Evolutionary conservation across 2,329 filamentous ascomycete species (phyloP).

Genomic region (Aureobasidium mangrovei): DNA sequence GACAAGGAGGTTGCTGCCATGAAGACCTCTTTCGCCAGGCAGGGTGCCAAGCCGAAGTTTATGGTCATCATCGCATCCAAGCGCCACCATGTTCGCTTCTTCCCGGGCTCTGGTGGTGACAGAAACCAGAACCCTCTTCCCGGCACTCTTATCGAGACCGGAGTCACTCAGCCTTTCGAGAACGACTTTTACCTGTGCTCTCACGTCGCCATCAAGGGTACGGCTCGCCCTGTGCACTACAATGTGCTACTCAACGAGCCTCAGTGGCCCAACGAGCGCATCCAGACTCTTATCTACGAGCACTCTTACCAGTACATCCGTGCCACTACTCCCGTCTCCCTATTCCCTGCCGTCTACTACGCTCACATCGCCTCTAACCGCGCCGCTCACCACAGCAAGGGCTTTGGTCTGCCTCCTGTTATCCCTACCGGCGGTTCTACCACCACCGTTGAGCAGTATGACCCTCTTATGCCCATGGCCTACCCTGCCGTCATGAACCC

Average conservation of each 20-base stretch:
- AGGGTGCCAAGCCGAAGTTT: slow-evolving; percentile 50
- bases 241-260: slow-evolving; percentile 80
- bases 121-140: slow-evolving; percentile 74
- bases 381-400: slow-evolving; percentile 63
- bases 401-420: slow-evolving; percentile 21
- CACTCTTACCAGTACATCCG: slow-evolving; percentile 90
- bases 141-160: slow-evolving; percentile 77
- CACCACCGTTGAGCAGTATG: slow-evolving; percentile 14
- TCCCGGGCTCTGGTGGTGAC: slow-evolving; percentile 58
- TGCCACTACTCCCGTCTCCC: slow-evolving; percentile 83
- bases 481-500: slow-evolving; percentile 32
- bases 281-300: slow-evolving; percentile 87
- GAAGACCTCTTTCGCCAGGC: slow-evolving; percentile 40
- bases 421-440: slow-evolving; percentile 17
- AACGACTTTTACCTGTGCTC: slow-evolving; percentile 75
- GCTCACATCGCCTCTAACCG: slow-evolving; percentile 81
- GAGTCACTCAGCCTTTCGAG: slow-evolving; percentile 84
- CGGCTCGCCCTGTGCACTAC: slow-evolving; percentile 77
- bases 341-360: slow-evolving; percentile 89
- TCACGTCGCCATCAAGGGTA: slow-evolving; percentile 82
- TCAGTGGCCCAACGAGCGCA: slow-evolving; percentile 53
- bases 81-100: slow-evolving; percentile 89
- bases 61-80: slow-evolving; percentile 86
- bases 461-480: slow-evolving; percentile 34
- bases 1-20: slow-evolving; percentile 68